Evolutionary conservation across 805 yeast genomes (phyloP), one percentile per base, ranked within the genome.

Genomic region (Saccharomyces jurei): DNA sequence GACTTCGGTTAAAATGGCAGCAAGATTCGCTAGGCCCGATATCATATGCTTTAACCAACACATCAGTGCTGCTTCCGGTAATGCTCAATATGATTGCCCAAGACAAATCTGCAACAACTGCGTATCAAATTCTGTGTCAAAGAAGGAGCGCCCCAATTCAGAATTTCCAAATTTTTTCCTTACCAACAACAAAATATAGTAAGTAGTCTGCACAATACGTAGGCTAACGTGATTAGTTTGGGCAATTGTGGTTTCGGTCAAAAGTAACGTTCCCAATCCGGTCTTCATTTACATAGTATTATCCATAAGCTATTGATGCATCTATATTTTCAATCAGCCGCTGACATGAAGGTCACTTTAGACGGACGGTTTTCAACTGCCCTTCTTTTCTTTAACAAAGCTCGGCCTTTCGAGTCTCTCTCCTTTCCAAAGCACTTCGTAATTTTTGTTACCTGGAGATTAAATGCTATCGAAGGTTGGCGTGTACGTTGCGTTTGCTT

Each of bases 21-120:
- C 62, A 58, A 48, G 32, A 49, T 3, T 57, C 62, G 27, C 51
- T 64, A 14, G 70, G 66, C 0, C 64, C 66, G 11, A 55, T 69
- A 21, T 69, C 71, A 6, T 66, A 59, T 51, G 58, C 66, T 2
- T 48, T 67, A 53, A 61, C 61, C 3, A 56, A 55, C 30, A 57
- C 63, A 3, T 56, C 69, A 0, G 53, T 54, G 6, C 49, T 69
- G 49, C 54, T 68, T 32, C 64, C 68, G 21, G 51, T 59, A 3
- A 32, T 66, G 27, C 54, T 66, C 3, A 58, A 56, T 30, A 53
- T 58, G 17, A 55, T 61, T 2, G 53, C 56, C 2, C 52, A 52
- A 26, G 67, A 66, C 53, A 58, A 26, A 21, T 62, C 67, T 0
- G 58, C 64, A 0, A 63, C 68, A 2, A 61, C 68, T 8, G 59